Percentiles rank a stretch among this genome's conserved stretches.
These are phyloP conservation scores for Clavaria fumosa DNA, from an alignment of 768 basidiomycete species.

Conservation along the genomic window DNA sequence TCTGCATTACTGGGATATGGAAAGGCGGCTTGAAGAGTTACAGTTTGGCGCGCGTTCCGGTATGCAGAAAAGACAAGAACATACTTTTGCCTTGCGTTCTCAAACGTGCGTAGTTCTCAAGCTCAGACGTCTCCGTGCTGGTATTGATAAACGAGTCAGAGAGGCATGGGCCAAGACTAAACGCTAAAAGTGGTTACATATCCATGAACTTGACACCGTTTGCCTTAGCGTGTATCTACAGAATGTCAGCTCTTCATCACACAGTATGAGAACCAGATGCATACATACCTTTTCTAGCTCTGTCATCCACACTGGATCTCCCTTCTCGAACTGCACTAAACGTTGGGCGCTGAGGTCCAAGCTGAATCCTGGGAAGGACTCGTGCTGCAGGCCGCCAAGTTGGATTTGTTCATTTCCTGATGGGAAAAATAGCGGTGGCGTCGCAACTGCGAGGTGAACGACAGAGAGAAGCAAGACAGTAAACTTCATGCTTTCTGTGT, in stretches of 20 bases:
- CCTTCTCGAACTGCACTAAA: slow-evolving; percentile 60
- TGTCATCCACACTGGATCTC: slow-evolving; percentile 64
- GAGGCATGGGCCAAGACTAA: too few species aligned
- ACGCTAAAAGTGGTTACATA: slow-evolving; percentile 33
- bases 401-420: slow-evolving; percentile 31
- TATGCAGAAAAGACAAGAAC: slow-evolving; percentile 12
- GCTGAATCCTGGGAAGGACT: slow-evolving; percentile 44
- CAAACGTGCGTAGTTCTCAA: slow-evolving; percentile 29
- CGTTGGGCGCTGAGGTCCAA: slow-evolving; percentile 59
- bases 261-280: slow-evolving; percentile 2
- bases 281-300: slow-evolving; percentile 71
- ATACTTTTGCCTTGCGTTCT: slow-evolving; percentile 25
- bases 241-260: slow-evolving; percentile 5
- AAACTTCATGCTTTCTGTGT: too few species aligned
- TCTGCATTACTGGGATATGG: slow-evolving; percentile 46
- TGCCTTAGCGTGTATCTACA: slow-evolving; percentile 62
- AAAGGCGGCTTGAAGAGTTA: slow-evolving; percentile 29
- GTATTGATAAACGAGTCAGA: slow-evolving; percentile 8
- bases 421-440: too few species aligned
- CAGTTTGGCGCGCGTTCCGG: slow-evolving; percentile 14
- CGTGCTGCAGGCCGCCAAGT: slow-evolving; percentile 18
- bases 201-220: slow-evolving; percentile 77
- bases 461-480: too few species aligned
- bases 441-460: too few species aligned
- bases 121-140: slow-evolving; percentile 63